Evolutionary conservation across 805 yeast genomes (phyloP).

Genomic region (Hanseniaspora thailandica): DNA sequence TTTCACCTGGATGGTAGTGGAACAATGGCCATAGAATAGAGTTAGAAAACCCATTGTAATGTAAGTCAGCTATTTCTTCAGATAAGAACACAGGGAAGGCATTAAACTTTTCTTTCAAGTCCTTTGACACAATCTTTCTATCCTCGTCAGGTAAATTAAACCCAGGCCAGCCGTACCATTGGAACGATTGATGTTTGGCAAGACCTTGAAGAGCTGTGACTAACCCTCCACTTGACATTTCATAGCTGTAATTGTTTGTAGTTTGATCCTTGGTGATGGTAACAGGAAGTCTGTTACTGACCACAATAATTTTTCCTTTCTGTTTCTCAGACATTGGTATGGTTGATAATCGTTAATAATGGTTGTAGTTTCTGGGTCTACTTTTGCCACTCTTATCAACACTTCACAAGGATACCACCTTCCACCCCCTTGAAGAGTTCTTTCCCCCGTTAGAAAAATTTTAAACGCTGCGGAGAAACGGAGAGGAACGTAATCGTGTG

Average conservation of each 20-base stretch:
- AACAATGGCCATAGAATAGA: slow-evolving; percentile 95
- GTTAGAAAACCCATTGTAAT: slow-evolving; percentile 91
- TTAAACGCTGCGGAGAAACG: not conserved
- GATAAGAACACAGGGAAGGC: slow-evolving; percentile 82
- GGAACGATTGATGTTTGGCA: slow-evolving; percentile 68
- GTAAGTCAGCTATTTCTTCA: slow-evolving; percentile 87
- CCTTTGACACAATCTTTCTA: slow-evolving; percentile 53
- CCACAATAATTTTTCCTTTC: slow-evolving; percentile 69
- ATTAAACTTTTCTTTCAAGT: slow-evolving; percentile 63
- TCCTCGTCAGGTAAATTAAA: slow-evolving; percentile 73
- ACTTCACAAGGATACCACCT: too few relatives aligned
- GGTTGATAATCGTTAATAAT: not conserved
- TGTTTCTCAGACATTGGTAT: not conserved
- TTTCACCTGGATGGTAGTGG: slow-evolving; percentile 98
- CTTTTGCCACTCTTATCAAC: not conserved
- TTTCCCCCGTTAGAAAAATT: too few relatives aligned
- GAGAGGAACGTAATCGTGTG: too few relatives aligned
- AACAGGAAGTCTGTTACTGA: slow-evolving; percentile 90
- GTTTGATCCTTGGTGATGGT: slow-evolving; percentile 57
- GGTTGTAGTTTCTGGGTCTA: not conserved
- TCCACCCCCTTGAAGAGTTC: not conserved
- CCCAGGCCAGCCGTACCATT: slow-evolving; percentile 99
- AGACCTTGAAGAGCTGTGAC: slow-evolving; percentile 92
- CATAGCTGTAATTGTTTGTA: slow-evolving; percentile 58
- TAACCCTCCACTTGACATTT: slow-evolving; percentile 94